Evolutionary conservation across 768 basidiomycete species (phyloP).

Genomic region (Serendipita sp.): DNA sequence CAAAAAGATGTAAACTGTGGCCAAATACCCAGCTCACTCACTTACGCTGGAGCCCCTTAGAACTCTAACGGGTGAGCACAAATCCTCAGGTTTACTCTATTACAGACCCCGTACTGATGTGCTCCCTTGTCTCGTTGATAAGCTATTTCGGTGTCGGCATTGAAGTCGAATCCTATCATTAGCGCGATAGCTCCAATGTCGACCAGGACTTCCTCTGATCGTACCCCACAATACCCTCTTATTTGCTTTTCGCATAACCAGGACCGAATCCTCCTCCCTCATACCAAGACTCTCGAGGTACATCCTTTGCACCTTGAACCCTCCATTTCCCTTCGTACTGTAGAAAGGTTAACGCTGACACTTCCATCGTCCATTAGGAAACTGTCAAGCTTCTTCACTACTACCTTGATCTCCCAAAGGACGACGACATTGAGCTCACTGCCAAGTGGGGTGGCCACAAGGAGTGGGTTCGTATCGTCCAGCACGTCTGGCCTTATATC

Average conservation of each 20-base stretch:
- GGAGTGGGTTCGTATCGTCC: not conserved
- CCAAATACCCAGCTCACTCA: not conserved
- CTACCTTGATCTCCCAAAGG: not conserved
- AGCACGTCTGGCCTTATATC: not conserved
- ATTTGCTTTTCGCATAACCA: not conserved
- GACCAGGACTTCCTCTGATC: not conserved
- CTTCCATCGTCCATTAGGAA: not conserved
- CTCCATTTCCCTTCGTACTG: not conserved
- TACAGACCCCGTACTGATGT: not conserved
- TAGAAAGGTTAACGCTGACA: not conserved
- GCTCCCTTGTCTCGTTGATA: no score
- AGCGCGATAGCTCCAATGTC: not conserved
- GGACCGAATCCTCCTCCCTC: constrained; percentile 2
- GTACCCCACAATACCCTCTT: not conserved
- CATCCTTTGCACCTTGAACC: not conserved
- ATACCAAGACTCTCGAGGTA: constrained; percentile 5
- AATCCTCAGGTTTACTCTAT: no score
- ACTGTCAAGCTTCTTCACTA: not conserved
- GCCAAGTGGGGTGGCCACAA: not conserved
- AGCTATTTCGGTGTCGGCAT: not conserved
- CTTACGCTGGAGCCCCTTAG: not conserved
- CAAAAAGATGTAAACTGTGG: not conserved
- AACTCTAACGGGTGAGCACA: not conserved
- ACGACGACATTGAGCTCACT: constrained; percentile 1
- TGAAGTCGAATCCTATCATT: not conserved